phyloP scores from a whole-genome alignment of 768 basidiomycete genomes.

The Suillus clintonianus region DNA sequence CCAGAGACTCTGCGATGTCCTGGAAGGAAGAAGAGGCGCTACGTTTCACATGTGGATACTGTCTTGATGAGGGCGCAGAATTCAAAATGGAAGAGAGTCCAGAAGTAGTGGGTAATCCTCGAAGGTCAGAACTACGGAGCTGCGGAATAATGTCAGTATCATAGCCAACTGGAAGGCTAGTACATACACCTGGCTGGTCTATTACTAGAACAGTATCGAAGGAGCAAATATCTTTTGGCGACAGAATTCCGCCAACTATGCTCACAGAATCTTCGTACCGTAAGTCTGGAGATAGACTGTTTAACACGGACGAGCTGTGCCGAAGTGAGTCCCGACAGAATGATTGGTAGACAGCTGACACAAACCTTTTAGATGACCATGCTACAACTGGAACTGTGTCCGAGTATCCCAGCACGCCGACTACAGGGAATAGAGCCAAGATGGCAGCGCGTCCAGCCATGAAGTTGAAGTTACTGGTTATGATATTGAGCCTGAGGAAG shows the following conservation, averaged over 20 bases:
- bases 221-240: constrained; percentile 51
- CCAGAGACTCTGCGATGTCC: constrained; percentile 44
- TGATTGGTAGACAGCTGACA: not conserved
- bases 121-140: constrained; percentile 80
- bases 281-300: constrained; percentile 37
- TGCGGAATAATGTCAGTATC: constrained; percentile 27
- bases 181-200: constrained; percentile 71
- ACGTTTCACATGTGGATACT: constrained; percentile 59
- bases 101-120: constrained; percentile 54
- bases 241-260: constrained; percentile 48
- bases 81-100: constrained; percentile 49
- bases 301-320: constrained; percentile 51
- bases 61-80: constrained; percentile 54
- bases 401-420: constrained; percentile 52
- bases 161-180: not conserved
- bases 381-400: constrained; percentile 65
- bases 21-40: constrained; percentile 29
- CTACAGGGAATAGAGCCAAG: constrained; percentile 45
- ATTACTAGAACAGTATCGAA: constrained; percentile 69
- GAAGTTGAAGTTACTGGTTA: constrained; percentile 8
- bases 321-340: not conserved
- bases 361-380: constrained; percentile 72
- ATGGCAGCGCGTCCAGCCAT: constrained; percentile 49
- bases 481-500: not conserved
- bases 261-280: constrained; percentile 27